A percentile compares a stretch with the other conserved stretches of the same genome.
phyloP scores from a whole-genome alignment of 441 rosid species.

The Syzygium syzygioides region DNA sequence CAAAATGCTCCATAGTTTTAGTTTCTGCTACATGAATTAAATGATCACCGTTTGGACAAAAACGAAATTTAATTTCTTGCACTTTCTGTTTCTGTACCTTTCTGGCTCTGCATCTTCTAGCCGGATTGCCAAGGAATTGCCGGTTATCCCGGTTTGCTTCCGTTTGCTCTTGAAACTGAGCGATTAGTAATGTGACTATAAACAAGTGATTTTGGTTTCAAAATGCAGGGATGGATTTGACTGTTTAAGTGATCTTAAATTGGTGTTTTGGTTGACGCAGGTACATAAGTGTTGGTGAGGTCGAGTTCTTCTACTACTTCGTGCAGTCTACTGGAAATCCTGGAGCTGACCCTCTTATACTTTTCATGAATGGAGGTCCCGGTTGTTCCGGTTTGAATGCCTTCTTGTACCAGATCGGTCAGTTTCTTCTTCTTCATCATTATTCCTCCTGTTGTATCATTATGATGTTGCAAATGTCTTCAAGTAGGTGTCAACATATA shows the following conservation, averaged over 20 bases:
- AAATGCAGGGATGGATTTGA: background rate
- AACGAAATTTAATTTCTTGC: background rate
- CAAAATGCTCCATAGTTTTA: background rate
- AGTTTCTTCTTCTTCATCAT: background rate
- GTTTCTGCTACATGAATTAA: background rate
- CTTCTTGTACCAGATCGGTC: conserved; percentile 16
- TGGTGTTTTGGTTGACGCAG: background rate
- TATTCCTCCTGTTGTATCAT: background rate
- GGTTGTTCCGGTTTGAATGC: conserved; percentile 18
- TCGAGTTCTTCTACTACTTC: conserved; percentile 7
- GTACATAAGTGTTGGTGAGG: conserved; percentile 1
- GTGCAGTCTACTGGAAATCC: conserved; percentile 7
- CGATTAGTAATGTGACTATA: background rate
- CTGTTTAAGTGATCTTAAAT: background rate
- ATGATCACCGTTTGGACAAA: background rate
- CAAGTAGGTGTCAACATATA: background rate
- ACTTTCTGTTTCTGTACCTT: background rate
- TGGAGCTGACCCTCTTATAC: conserved; percentile 1
- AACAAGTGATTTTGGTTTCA: background rate
- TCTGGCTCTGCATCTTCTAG: background rate
- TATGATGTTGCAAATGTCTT: background rate
- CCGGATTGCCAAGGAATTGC: background rate
- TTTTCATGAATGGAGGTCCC: conserved; percentile 17
- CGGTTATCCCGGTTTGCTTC: background rate
- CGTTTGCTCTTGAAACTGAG: background rate